phyloP scores from a whole-genome alignment of 2,329 filamentous ascomycete genomes.

The Exophiala viscosa region DNA sequence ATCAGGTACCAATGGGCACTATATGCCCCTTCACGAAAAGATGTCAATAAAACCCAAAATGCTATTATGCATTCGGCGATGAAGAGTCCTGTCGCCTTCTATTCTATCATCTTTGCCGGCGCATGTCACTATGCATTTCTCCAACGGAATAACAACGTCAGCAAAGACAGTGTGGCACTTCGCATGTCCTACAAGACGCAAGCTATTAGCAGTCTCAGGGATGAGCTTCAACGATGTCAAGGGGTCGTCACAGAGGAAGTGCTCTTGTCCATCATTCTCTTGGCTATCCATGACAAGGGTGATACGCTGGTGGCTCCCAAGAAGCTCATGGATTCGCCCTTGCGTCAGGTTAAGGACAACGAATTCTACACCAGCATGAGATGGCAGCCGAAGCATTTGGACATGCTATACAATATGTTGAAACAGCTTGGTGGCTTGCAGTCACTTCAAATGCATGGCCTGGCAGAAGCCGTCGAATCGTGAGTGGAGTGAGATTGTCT shows the following conservation, averaged over 20 bases:
- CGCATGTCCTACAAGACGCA: slow-evolving; percentile 1
- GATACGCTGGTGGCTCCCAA: not conserved
- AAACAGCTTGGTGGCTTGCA: not conserved
- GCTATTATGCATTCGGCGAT: not conserved
- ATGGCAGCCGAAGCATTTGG: slow-evolving; percentile 1
- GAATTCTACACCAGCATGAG: slow-evolving; percentile 4
- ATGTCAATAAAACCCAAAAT: not conserved
- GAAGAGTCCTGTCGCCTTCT: slow-evolving; percentile 1
- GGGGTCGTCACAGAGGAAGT: not conserved
- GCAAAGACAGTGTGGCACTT: not conserved
- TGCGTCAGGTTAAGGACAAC: not conserved
- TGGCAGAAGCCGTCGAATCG: slow-evolving; percentile 1
- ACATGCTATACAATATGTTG: not conserved
- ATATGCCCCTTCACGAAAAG: not conserved
- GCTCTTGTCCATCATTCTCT: not conserved
- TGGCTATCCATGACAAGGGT: not conserved
- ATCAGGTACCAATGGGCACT: not conserved
- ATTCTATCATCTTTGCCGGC: not conserved
- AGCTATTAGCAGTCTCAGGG: not conserved
- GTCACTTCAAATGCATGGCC: not conserved
- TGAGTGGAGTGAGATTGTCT: not conserved
- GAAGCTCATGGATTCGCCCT: not conserved
- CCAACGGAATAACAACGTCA: not conserved
- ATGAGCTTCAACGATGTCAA: not conserved
- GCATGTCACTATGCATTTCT: not conserved